These are phyloP conservation scores for Kitagawia praeruptora DNA, from an alignment of 129 eudicot species.

Conservation along the genomic window DNA sequence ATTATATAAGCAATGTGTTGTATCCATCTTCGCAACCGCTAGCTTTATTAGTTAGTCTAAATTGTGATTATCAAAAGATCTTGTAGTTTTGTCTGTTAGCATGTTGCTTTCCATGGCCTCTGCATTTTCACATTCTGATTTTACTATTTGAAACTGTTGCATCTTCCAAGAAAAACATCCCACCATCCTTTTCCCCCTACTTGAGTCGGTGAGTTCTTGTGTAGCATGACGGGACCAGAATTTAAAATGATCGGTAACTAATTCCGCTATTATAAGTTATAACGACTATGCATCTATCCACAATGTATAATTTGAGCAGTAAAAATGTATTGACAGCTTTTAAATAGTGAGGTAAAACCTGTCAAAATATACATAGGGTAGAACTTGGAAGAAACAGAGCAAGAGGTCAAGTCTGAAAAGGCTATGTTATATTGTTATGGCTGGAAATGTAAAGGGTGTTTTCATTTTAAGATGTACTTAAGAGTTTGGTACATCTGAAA, in stretches of 20 bases:
- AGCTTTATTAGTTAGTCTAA: background rate
- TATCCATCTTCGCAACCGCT: background rate
- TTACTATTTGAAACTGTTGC: too few relatives aligned
- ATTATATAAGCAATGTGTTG: background rate
- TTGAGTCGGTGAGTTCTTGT: too few relatives aligned
- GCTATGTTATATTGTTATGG: background rate
- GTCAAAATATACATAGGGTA: background rate
- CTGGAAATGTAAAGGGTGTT: background rate
- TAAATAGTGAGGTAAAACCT: too few relatives aligned
- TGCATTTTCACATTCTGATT: too few relatives aligned
- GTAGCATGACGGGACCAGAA: background rate
- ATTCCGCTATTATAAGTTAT: too few relatives aligned
- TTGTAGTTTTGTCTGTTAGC: background rate
- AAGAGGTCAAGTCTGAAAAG: slow-evolving; percentile 6
- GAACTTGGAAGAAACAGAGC: background rate
- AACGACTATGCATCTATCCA: too few relatives aligned
- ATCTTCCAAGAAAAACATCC: too few relatives aligned
- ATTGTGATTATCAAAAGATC: background rate
- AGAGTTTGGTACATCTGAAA: background rate
- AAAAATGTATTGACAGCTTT: background rate
- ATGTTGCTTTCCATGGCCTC: background rate
- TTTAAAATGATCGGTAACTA: background rate
- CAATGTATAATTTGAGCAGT: too few relatives aligned
- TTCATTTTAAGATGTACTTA: background rate
- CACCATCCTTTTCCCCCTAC: too few relatives aligned